Base-by-base conservation (phyloP, 495 filamentous ascomycete genomes). In the Hypoxylon fuscum region DNA sequence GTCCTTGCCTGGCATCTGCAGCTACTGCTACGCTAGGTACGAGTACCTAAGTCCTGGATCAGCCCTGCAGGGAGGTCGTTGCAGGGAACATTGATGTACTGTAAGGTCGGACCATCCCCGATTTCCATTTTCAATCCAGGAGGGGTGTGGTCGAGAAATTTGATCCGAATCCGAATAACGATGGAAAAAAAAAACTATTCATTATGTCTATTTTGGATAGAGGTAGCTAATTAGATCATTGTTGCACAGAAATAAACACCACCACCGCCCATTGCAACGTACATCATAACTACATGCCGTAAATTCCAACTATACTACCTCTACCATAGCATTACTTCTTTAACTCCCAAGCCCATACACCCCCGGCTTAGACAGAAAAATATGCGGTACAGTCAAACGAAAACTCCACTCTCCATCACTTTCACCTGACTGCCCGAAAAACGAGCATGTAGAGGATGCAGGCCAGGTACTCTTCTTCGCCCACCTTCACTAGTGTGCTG, bases 341-440 rank as follows among this genome's bases (percentile, higher is more conserved):
- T 20, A 32, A 32, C 47, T 31, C 45, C 32, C 20, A 58, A 59
- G 50, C 55, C 47, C 35, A 43, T n/a, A 22, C 42, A 38, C 46
- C 60, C 53, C 61, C 37, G 55, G 61, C 61, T 59, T 59, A 64
- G 55, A 64, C 55, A 58, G 17, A 48, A 10, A 59, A 40, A 17
- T 42, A 35, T 35, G 3, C 35, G 5, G 35, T 35, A 57, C 50
- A 55, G 62, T 55, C 49, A 65, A n/a, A 65, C 62, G 23, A 50
- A 17, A 20, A 55, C 62, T 65, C 62, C 62, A 65, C 62, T 62
- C 56, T 58, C 61, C 27, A 17, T 60, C 52, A 52, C 52, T 46
- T 59, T 27, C 61, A 56, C 66, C 66, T 71, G 58, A 71, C 58
- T 71, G 68, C 62, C 62, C 43, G 56, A 56, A 59, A 48, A 71